Conservation (phyloP, 352 stramenopile genomes). For the Pythium rishiriense region DNA sequence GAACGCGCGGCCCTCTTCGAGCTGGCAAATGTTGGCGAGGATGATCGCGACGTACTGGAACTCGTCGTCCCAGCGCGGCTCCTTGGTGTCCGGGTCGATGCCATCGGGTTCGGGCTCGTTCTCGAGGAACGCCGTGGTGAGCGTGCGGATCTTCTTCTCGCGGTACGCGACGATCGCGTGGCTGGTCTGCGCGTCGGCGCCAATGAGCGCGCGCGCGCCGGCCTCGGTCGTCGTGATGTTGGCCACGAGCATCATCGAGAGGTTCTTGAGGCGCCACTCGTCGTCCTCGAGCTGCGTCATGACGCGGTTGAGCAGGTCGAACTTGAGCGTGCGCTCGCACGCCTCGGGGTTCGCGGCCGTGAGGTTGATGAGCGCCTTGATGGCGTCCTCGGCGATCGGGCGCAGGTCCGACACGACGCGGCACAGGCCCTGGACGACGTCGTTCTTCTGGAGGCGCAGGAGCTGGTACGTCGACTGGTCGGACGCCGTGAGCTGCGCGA, state of each 20-base stretch:
- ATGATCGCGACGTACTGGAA: constrained; percentile 89
- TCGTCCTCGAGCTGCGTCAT: constrained; percentile 83
- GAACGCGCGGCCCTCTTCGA: constrained; percentile 78
- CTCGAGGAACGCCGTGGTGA: constrained; percentile 73
- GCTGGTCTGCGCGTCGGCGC: constrained; percentile 50
- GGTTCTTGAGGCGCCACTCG: constrained; percentile 82
- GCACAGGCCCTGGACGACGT: constrained; percentile 78
- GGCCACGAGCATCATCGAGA: constrained; percentile 87
- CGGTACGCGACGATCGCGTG: constrained; percentile 52
- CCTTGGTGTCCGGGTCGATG: constrained; percentile 60
- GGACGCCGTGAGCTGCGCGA: constrained; percentile 82
- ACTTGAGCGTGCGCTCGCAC: constrained; percentile 75
- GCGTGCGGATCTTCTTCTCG: constrained; percentile 79
- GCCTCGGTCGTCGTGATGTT: constrained; percentile 78
- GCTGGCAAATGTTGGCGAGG: constrained; percentile 81
- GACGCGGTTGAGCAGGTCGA: constrained; percentile 82
- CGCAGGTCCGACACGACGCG: constrained; percentile 83
- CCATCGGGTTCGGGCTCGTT: constrained; percentile 76
- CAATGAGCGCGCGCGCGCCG: constrained; percentile 66
- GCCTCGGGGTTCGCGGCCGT: constrained; percentile 67
- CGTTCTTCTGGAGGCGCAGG: constrained; percentile 65
- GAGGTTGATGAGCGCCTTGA: constrained; percentile 87
- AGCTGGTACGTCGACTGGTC: constrained; percentile 80
- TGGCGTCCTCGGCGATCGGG: constrained; percentile 80
- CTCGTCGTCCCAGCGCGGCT: constrained; percentile 86